Base-by-base conservation (phyloP, 1,284 basidiomycete genomes). In the Porodaedalea pini region DNA sequence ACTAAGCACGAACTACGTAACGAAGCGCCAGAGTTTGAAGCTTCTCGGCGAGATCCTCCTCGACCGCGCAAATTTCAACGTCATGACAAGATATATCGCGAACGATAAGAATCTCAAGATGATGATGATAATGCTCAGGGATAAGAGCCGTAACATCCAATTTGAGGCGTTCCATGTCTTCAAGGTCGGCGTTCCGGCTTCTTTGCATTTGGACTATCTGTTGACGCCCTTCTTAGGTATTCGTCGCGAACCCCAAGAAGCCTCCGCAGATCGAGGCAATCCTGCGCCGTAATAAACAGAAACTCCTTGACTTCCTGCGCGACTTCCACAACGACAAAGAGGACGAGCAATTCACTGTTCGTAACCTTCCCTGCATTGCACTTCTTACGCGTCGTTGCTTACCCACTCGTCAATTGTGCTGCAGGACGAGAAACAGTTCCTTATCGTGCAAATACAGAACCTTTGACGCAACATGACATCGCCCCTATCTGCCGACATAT, bases 151-250 rank as follows among this genome's bases (percentile, higher is more conserved):
- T 78, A 98, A 99, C 72, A 99, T 99, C 54, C 96, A 99, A 73
- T 99, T 98, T 61, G 96, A 99, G 72, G 96, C 96, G 2, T 99
- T 99, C 74, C 97, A 99, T 67, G 97, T 99, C 32, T 99, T 99
- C 84, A 99, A 99, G 83, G 96, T 95, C 58, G 51, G 75, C 66
- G 56, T 10, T 54, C 19, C 23, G 29, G 37, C 17, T 15, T 19
- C 15, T 6, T 25, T 31, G 17, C 13, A 10, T 7, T 45, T 11
- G 2, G 15, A 34, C 23, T n/a, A 4, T 31, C 23, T n/a, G 15
- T 13, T 41, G 29, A 48, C 15, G 19, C 21, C 19, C 19, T 13
- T 37, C 11, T 17, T 60, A 94, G 92, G 92, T 98, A 4, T 99
- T 99, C 67, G 96, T 99, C 36, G 96, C 97, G 40, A 99, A 99